A percentile compares a stretch with the other conserved stretches of the same genome.
These are phyloP conservation scores for Blumeria graminis DNA, from an alignment of 2,329 filamentous ascomycete genomes.

Conservation along the genomic window DNA sequence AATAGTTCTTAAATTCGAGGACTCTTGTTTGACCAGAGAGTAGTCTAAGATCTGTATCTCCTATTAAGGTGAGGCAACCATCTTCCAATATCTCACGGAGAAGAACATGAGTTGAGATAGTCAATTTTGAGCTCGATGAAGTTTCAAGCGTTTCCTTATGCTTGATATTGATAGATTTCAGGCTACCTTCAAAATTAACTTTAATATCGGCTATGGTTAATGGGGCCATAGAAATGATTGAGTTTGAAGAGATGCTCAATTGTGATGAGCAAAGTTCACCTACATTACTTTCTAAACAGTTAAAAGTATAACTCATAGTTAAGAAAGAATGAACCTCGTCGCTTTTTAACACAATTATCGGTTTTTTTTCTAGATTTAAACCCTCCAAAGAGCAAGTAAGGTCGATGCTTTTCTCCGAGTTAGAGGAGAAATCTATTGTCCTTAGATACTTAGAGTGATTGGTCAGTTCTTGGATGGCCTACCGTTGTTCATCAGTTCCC, in stretches of 20 bases:
- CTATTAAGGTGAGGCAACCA: conserved; percentile 21
- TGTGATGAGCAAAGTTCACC: conserved; percentile 35
- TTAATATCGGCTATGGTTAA: conserved; percentile 26
- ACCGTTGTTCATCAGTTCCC: conserved; percentile 38
- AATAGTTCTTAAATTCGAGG: conserved; percentile 44
- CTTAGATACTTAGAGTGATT: background rate
- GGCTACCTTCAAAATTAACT: conserved; percentile 30
- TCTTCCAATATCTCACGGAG: conserved; percentile 4
- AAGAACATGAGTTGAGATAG: too few species aligned
- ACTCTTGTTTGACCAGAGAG: conserved; percentile 41
- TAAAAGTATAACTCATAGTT: conserved; percentile 31
- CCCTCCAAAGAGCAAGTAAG: conserved; percentile 30
- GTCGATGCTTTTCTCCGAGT: conserved; percentile 35
- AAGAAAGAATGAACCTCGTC: conserved; percentile 28
- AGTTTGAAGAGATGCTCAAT: conserved; percentile 30
- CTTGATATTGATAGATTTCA: conserved; percentile 25
- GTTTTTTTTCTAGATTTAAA: conserved; percentile 21
- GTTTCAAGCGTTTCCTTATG: conserved; percentile 15
- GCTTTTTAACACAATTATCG: conserved; percentile 26
- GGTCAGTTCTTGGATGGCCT: conserved; percentile 13
- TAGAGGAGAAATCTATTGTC: conserved; percentile 25
- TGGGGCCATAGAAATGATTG: conserved; percentile 26
- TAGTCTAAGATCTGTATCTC: conserved; percentile 39
- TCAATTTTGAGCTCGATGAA: conserved; percentile 4
- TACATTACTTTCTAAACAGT: conserved; percentile 31